Evolutionary conservation across 352 stramenopile genomes (phyloP).

Genomic region (Phytophthora foliorum): DNA sequence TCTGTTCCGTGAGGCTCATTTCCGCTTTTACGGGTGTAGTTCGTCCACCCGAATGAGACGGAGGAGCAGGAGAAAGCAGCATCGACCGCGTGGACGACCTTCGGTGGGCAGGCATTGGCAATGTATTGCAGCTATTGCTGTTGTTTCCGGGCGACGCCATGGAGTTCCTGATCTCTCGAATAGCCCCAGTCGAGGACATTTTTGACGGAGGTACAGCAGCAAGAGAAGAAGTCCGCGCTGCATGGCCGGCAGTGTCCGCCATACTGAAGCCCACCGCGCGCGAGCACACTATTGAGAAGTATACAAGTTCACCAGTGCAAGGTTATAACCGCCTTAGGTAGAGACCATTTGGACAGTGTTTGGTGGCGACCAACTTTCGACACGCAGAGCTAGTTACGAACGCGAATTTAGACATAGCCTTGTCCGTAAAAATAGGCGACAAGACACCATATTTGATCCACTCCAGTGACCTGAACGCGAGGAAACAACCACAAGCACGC

Average conservation of each 20-base stretch:
- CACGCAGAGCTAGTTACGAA: background rate
- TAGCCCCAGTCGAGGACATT: constrained; percentile 22
- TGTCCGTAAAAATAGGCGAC: constrained; percentile 26
- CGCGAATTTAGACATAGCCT: constrained; percentile 16
- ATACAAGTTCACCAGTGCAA: background rate
- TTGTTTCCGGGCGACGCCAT: constrained; percentile 6
- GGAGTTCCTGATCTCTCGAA: constrained; percentile 16
- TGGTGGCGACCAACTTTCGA: background rate
- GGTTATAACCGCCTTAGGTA: background rate
- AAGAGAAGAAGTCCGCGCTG: constrained; percentile 6
- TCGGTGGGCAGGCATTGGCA: constrained; percentile 22
- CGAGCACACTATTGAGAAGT: background rate
- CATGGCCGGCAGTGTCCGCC: constrained; percentile 8
- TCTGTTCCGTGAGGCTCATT: constrained; percentile 81
- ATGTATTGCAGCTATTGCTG: constrained; percentile 20
- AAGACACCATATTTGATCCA: background rate
- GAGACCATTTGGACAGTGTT: constrained; percentile 16
- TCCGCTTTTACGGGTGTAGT: constrained; percentile 43
- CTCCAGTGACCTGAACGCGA: background rate
- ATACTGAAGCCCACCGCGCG: background rate
- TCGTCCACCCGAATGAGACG: constrained; percentile 21
- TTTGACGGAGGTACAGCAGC: constrained; percentile 3
- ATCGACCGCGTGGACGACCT: constrained; percentile 42
- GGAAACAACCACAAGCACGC: constrained; percentile 1
- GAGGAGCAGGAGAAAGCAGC: constrained; percentile 29